Base-by-base conservation (phyloP, 1,139 yeast species). In the Debaryomycetaceae sp. region DNA sequence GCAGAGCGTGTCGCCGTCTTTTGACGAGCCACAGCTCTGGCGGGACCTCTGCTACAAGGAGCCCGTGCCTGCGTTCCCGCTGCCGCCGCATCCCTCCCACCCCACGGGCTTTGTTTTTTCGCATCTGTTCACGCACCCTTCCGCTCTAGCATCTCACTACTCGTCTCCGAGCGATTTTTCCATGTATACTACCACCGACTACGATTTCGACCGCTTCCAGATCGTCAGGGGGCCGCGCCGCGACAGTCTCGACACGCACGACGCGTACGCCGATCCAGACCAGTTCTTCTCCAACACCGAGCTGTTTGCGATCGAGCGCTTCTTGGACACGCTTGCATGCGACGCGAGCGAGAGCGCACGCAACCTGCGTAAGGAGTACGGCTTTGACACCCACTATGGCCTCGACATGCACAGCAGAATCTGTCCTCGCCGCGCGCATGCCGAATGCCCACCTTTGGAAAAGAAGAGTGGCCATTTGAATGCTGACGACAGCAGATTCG, bases 251-350 rank as follows among this genome's bases (percentile, higher is more conserved):
- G 46, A 43, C 7, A 35, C 38, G 4, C 51, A 45, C 8, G 62
- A 55, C 27, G 65, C 59, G 4, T n/a, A n/a, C n/a, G n/a, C n/a
- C n/a, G n/a, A n/a, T n/a, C 53, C 57, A 37, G 70, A 63, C 40
- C 60, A 61, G 39, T 64, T 64, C 37, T 64, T 64, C 41, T 55
- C 67, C 28, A 51, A 55, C 36, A 62, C 65, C 8, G 71, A 64
- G 41, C 55, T 66, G 13, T 53, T 57, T 37, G 69, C 69, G 8
- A 51, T 64, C 40, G 69, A 63, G 34, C 52, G 45, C 38, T 64
- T 64, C 36, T 53, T 64, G 45, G 70, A 64, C 38, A 59, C 55
- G 36, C 53, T 64, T 43, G 65, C n/a, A n/a, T n/a, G n/a, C n/a
- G n/a, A n/a, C n/a, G n/a, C n/a, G n/a, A n/a, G n/a, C n/a, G n/a